Evolutionary conservation across 805 yeast species (phyloP), one percentile per base, ranked within the genome.

Genomic region (Spencermartinsiella europaea): DNA sequence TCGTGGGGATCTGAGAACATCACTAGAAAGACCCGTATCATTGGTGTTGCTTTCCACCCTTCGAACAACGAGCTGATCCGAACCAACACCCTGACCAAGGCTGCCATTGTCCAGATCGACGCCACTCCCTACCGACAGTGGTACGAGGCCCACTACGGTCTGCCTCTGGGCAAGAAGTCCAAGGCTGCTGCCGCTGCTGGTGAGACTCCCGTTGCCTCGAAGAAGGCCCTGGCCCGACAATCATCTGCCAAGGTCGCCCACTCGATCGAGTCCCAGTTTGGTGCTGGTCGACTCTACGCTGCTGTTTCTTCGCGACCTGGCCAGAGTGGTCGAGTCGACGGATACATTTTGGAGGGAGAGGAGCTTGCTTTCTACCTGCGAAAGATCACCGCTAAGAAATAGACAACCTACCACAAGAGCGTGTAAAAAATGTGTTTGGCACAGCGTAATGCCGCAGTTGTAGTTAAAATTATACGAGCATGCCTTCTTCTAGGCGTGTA

Each of bases 361-460:
- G 99, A 93, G 81, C 88, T 93, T 77, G 98, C 98, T 75, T 93
- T 93, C 95, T 93, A 93, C 96, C 84, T 93, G 76, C 89, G 96
- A 85, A 91, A 96, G 88, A 81, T 93, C 78, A 83, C 96, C 75
- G 95, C 96, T 74, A 91, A 93, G 90, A 93, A 91, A 85, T 91
- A 89, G 83, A 66, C 65, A 44, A 39, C 5, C 44, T 5, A 15
- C 22, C 40, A 7, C 14, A 14, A 5, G 17, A 7, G 5, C n/a
- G 17, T 19, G 17, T 37, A 16, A 10, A 37, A 14, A 37, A 25
- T 12, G 31, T 25, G 31, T 25, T 25, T n/a, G n/a, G n/a, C n/a
- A n/a, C n/a, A n/a, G n/a, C n/a, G n/a, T n/a, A n/a, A n/a, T n/a
- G n/a, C n/a, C n/a, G n/a, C n/a, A n/a, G n/a, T 25, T 25, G 31